Conservation (phyloP, 345 rosid species). For the Eucalyptus rudis region DNA sequence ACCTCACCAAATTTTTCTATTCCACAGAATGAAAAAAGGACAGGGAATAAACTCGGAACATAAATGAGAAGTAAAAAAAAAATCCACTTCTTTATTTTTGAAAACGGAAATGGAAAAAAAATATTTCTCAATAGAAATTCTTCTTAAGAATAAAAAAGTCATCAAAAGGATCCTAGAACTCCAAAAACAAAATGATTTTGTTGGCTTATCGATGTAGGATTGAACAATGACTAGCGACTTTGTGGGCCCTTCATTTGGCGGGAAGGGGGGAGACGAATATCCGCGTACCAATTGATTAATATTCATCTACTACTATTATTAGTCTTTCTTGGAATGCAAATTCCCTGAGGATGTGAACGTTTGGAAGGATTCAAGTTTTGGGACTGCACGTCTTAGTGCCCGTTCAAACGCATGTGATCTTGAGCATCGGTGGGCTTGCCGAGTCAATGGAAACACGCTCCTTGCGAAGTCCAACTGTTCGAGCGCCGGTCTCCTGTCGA, state of each 20-base stretch:
- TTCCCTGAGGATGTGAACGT: background rate
- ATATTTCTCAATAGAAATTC: too few relatives aligned
- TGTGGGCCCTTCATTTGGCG: too few relatives aligned
- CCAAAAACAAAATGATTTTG: background rate
- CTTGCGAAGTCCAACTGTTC: background rate
- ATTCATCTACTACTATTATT: background rate
- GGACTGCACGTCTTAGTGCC: background rate
- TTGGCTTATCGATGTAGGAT: background rate
- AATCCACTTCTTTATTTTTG: too few relatives aligned
- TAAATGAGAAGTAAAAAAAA: too few relatives aligned
- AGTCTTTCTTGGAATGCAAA: too few relatives aligned
- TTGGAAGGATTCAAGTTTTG: background rate
- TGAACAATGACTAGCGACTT: background rate
- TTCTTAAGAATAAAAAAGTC: too few relatives aligned
- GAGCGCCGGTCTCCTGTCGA: background rate
- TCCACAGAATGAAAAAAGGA: rapidly evolving
- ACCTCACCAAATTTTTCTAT: too few relatives aligned
- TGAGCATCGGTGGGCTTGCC: background rate
- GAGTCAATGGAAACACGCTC: background rate
- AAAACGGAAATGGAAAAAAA: too few relatives aligned
- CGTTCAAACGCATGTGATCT: background rate
- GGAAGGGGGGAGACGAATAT: background rate
- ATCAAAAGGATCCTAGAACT: background rate
- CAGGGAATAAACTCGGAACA: rapidly evolving
- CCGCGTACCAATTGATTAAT: background rate